Evolutionary conservation across 106 monocot genomes (phyloP).

Genomic region (Ottelia alismoides): DNA sequence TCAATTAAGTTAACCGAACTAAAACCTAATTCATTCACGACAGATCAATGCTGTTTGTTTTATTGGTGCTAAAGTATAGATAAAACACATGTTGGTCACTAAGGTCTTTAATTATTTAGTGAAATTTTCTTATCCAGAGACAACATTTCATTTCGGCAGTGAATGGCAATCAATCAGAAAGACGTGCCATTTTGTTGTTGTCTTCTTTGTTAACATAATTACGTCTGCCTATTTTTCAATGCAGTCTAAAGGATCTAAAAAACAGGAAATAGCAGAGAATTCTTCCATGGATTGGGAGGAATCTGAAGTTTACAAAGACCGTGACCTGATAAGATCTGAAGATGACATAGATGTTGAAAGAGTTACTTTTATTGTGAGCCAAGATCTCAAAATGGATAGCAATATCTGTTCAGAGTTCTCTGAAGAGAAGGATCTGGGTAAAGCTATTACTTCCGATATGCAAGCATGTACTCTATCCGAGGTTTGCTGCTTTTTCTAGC

Average conservation of each 20-base stretch:
- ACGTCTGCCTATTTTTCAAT: slow-evolving; percentile 8
- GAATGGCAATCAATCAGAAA: too few species aligned
- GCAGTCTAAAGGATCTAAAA: slow-evolving; percentile 56
- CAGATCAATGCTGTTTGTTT: too few species aligned
- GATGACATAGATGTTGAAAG: slow-evolving; percentile 4
- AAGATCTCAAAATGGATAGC: slow-evolving; percentile 30
- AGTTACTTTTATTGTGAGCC: slow-evolving; percentile 36
- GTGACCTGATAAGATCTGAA: background rate
- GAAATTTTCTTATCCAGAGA: too few species aligned
- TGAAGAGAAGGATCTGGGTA: slow-evolving; percentile 30
- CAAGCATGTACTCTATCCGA: slow-evolving; percentile 25
- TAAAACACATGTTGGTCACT: too few species aligned
- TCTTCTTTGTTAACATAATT: too few species aligned
- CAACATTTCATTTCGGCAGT: too few species aligned
- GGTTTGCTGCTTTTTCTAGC: too few species aligned
- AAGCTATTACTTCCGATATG: slow-evolving; percentile 12
- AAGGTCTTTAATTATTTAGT: too few species aligned
- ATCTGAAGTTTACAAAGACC: background rate
- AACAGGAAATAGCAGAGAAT: slow-evolving; percentile 17
- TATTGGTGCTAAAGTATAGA: too few species aligned
- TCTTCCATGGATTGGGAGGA: background rate
- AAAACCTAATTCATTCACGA: too few species aligned
- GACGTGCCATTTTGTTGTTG: too few species aligned
- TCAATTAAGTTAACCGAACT: too few species aligned
- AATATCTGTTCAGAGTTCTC: slow-evolving; percentile 14